Evolutionary conservation across 352 stramenopile species (phyloP), one percentile per base, ranked within the genome.

Genomic region (Phytopythium delawarense): DNA sequence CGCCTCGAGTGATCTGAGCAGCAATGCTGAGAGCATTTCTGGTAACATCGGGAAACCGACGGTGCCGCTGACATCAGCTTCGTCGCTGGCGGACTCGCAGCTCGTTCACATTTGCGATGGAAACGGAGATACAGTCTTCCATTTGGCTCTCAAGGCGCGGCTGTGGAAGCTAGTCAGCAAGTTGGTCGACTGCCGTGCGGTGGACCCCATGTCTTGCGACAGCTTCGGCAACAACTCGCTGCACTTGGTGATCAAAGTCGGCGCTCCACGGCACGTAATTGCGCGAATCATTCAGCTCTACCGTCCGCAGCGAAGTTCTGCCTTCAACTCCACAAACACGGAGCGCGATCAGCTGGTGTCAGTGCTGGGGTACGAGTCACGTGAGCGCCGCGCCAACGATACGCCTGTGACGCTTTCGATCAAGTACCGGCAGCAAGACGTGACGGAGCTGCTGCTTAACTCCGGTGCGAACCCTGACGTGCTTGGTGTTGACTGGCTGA

Each of bases 161-260:
- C 72, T 91, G 57, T 93, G 84, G 84, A 70, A 66, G 6, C 62
- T 89, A n/a, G 77, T 87, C n/a, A 67, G 75, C 44, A 64, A 64
- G 16, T 61, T 93, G 13, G 59, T 91, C 4, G 63, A 76, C 32
- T 67, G 71, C 40, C 68, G 74, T 4, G 69, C 79, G 13, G 61
- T 86, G 18, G 76, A 84, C 49, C 69, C 80, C 3, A 75, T 70
- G 42, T 72, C 70, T 7, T 74, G 72, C 40, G 82, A 90, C 58
- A 62, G 53, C 9, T 52, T 76, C 16, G 76, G 81, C 13, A 86
- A 87, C 60, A 84, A 72, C 6, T 66, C 73, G 12, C 66, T 93
- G 2, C 79, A 91, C 59, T 59, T 91, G n/a, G 71, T 80, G 11
- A 83, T 93, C 50, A 81, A 87, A 66, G 52, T 88, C 18, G 65